These are phyloP conservation scores for Calocera viscosa DNA, from an alignment of 768 basidiomycete species.

Conservation along the genomic window DNA sequence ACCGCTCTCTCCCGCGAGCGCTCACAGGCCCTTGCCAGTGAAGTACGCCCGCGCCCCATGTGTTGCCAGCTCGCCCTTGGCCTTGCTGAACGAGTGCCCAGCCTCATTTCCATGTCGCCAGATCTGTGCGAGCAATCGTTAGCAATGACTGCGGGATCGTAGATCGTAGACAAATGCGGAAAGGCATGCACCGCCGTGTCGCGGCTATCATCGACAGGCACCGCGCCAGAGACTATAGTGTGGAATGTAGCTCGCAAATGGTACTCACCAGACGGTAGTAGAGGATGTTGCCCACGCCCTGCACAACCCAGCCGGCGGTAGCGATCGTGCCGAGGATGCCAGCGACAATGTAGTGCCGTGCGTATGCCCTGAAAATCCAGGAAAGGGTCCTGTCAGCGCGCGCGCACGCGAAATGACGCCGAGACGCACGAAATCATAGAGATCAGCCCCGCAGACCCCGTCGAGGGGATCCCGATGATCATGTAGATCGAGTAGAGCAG, in stretches of 20 bases:
- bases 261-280: conserved; percentile 59
- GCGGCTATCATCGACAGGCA: no score
- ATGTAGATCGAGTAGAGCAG: conserved; percentile 85
- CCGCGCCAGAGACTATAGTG: background rate
- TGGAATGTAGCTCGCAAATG: background rate
- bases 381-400: background rate
- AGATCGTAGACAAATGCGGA: background rate
- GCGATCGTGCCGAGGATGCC: conserved; percentile 71
- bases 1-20: background rate
- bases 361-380: conserved; percentile 42
- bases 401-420: background rate
- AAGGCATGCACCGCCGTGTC: background rate
- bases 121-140: conserved; percentile 36
- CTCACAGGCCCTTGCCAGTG: conserved; percentile 27
- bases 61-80: conserved; percentile 66
- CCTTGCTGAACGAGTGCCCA: conserved; percentile 85
- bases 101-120: conserved; percentile 67
- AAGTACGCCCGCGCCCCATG: conserved; percentile 85
- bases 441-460: conserved; percentile 90
- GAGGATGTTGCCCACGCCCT: conserved; percentile 67
- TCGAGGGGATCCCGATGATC: conserved; percentile 85
- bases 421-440: conserved; percentile 48
- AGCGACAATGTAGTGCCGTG: conserved; percentile 56
- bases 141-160: conserved; percentile 9
- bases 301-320: conserved; percentile 75